Percentiles rank a stretch among this genome's conserved stretches.
Evolutionary conservation across 176 grass and related monocot genomes (phyloP).

Genomic region (Ensete ventricosum): DNA sequence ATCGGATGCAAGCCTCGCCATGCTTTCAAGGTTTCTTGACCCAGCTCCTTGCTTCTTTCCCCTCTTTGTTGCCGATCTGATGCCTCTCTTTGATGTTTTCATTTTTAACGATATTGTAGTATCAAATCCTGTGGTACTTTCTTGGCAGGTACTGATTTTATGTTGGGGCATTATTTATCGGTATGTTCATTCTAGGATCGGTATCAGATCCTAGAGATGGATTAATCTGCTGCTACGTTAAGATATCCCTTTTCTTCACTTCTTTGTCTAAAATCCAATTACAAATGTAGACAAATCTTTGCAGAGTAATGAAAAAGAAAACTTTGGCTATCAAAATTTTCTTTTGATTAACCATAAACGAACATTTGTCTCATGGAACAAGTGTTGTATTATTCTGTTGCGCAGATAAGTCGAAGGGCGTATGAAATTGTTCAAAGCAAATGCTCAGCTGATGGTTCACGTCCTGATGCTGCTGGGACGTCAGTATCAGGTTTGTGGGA

Average conservation of each 20-base stretch:
- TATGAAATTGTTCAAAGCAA: constrained; percentile 62
- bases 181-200: background rate
- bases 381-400: background rate
- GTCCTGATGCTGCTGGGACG: background rate
- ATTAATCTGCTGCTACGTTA: no score
- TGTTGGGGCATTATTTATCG: background rate
- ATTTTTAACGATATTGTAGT: background rate
- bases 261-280: no score
- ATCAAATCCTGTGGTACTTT: background rate
- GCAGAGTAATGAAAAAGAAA: no score
- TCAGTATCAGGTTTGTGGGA: constrained; percentile 1
- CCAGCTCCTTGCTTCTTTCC: background rate
- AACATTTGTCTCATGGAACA: background rate
- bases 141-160: background rate
- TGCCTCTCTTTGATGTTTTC: background rate
- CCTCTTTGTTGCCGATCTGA: constrained; percentile 1
- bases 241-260: no score
- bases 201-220: background rate
- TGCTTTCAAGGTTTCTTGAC: constrained; percentile 57
- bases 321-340: no score
- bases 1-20: constrained; percentile 94
- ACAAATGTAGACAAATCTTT: no score
- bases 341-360: no score
- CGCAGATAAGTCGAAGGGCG: constrained; percentile 70
- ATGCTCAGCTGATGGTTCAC: background rate